Base-by-base conservation (phyloP, 306 rosid species). In the Geum urbanum region DNA sequence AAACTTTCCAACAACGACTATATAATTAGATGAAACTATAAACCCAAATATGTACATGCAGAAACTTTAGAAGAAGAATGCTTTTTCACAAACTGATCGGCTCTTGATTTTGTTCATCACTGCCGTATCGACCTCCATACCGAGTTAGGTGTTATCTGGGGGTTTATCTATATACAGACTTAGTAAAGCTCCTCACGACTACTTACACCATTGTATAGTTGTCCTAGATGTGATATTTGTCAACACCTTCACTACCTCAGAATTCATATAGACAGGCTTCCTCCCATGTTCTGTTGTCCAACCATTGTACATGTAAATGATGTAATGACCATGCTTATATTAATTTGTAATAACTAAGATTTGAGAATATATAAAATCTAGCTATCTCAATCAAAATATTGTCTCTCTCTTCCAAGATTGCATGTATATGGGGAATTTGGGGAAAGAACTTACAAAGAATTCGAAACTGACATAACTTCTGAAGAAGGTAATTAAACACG, bases 271-370 rank as follows among this genome's bases (percentile, higher is more conserved):
- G 27, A 24, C 20, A 59, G 63, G 16, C 12, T 24, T 46, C 24
- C 24, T 20, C n/a, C 68, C 48, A 63, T 62, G 61, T n/a, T 61
- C 39, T 24, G 8, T 15, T 22, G 63, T n/a, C 69, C 63, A 68
- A 50, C 20, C 14, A 49, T 41, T 5, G 32, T 63, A 75, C 69
- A 22, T 57, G 46, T 39, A 43, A 4, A 1, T 32, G 37, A 1
- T 32, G 37, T 32, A 27, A 9, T 19, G 61, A 51, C 39, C 15
- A 46, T 3, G 37, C 37, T 32, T 32, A 32, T 32, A 32, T 32
- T 2, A 22, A 24, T 8, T 11, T 55, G 1, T 8, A 5, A 9
- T 13, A 10, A 47, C 2, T 37, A 50, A 18, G 50, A 40, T 53
- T 40, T 41, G 39, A 11, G 5, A 19, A 27, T 57, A 57, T 24